A percentile compares a stretch with the other conserved stretches of the same genome.
Conservation (phyloP, 1,139 yeast species). For the Debaryomycetaceae sp. region DNA sequence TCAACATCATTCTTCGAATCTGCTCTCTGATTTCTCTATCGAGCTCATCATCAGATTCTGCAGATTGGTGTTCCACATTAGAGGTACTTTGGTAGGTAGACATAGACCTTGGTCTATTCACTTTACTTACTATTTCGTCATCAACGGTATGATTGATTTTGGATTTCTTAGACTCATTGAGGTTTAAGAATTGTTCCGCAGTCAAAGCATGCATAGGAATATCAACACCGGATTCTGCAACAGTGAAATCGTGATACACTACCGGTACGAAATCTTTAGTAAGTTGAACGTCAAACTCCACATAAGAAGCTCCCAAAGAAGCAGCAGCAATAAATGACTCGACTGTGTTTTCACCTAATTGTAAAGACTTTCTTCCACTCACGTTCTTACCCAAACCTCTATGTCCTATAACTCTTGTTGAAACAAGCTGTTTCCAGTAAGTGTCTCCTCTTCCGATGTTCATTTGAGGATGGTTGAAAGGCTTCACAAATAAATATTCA, state of each 20-base stretch:
- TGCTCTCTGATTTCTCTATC: constrained; percentile 38
- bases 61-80: constrained; percentile 8
- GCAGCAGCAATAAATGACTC: constrained; percentile 97
- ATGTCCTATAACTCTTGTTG: constrained; percentile 93
- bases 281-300: constrained; percentile 94
- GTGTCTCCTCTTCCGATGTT: constrained; percentile 69
- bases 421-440: constrained; percentile 87
- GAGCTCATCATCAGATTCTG: constrained; percentile 29
- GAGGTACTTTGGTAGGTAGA: constrained; percentile 38
- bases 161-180: constrained; percentile 35
- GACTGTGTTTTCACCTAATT: constrained; percentile 92
- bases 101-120: constrained; percentile 40
- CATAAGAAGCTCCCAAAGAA: constrained; percentile 86
- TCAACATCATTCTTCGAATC: constrained; percentile 72
- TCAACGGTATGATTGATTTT: constrained; percentile 29
- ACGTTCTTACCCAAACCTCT: constrained; percentile 91
- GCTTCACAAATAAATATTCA: constrained; percentile 68
- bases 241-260: constrained; percentile 90
- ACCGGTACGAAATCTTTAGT: constrained; percentile 94
- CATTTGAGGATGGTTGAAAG: constrained; percentile 74
- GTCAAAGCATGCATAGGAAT: constrained; percentile 94
- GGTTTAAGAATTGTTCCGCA: constrained; percentile 78
- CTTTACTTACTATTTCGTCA: constrained; percentile 34
- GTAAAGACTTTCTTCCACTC: constrained; percentile 69
- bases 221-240: constrained; percentile 95